Base-by-base conservation (phyloP, 2,329 filamentous ascomycete genomes). In the Penicillium sclerotigenum region DNA sequence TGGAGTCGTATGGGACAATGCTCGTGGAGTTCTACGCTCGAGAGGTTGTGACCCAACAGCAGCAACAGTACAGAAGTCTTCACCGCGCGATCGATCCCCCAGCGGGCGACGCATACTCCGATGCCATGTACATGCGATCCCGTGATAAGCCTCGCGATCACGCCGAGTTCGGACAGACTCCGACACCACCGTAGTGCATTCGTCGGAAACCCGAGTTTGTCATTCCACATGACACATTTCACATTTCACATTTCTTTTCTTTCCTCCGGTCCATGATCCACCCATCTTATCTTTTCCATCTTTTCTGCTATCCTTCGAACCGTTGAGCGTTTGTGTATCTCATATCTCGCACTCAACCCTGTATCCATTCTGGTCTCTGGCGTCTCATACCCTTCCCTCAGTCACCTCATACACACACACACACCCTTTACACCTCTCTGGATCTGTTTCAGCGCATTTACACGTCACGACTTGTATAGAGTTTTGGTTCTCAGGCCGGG, bases 1-100 rank as follows among this genome's bases (percentile, higher is more conserved):
- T 99, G 57, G 94, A 99, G 74, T 91, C 91, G 0, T 99, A 99
- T 67, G 94, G 91, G 5, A 99, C 94, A 1, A 97, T 97, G 93
- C 81, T 99, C 13, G 94, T 99, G 16, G 93, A 97, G 69, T 99
- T 97, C 69, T 99, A 97, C 69, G 93, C 91, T 0, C 83, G 93
- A 52, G 94, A 99, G 72, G 87, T 97, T 16, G 84, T 96, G 26
- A 80, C 84, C 26, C 86, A 88, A 66, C 78, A 68, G 26, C 65
- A 68, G 18, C 61, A 61, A 16, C 61, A 63, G 24, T 36, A 49
- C 13, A 41, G 55, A 29, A 61, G 56, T 16, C 48, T 65, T 3
- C 63, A 68, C 38, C 58, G 62, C 20, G 34, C 63, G 10, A 61
- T 67, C 1, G 55, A 62, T 34, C 20, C 48, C 14, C 51, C 59